Evolutionary conservation across 257 asterid species (phyloP).

Genomic region (Capsicum pubescens): DNA sequence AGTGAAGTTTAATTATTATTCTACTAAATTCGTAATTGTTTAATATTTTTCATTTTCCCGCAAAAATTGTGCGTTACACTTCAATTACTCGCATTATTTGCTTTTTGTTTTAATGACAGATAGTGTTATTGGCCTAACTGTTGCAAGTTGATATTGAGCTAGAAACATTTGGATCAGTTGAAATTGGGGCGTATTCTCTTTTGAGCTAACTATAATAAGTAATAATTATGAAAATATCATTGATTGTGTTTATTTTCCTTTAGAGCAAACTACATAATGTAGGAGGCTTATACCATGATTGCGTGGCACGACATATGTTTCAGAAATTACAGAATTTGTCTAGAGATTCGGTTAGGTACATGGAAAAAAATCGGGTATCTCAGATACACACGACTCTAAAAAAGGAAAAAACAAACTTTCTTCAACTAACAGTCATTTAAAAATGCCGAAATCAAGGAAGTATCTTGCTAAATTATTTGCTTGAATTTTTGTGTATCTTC

Average conservation of each 20-base stretch:
- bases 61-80: background rate
- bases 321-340: no score
- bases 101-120: background rate
- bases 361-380: no score
- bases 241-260: constrained; percentile 9
- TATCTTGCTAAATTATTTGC: no score
- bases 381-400: no score
- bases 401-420: no score
- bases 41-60: background rate
- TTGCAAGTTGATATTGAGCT: background rate
- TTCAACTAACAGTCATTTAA: no score
- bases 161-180: constrained; percentile 2
- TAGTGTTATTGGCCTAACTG: constrained; percentile 1
- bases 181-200: background rate
- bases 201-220: background rate
- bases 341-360: no score
- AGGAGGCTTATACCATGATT: no score
- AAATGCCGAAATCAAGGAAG: no score
- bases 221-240: constrained; percentile 10
- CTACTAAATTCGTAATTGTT: background rate
- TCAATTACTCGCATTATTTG: background rate
- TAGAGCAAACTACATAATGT: no score
- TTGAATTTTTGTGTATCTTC: no score
- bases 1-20: background rate
- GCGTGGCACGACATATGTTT: no score